A percentile compares a stretch with the other conserved stretches of the same genome.
Evolutionary conservation across 805 yeast species (phyloP).

Genomic region (Saturnispora mendoncae): DNA sequence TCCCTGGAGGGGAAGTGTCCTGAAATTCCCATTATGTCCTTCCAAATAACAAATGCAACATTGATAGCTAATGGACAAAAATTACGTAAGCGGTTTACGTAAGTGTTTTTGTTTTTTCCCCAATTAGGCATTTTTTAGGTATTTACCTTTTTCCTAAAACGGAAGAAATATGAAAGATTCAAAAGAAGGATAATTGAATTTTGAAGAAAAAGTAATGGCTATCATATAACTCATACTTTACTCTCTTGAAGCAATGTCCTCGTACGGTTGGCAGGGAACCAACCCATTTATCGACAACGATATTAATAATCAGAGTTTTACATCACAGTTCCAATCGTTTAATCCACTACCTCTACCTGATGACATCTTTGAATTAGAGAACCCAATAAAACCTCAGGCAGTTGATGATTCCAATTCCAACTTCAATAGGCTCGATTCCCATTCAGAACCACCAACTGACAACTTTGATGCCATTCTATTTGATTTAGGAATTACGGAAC

Average conservation of each 20-base stretch:
- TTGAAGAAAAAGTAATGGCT: neutral
- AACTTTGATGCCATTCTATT: constrained; percentile 26
- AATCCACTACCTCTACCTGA: constrained; percentile 41
- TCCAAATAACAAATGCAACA: neutral
- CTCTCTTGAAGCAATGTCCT: constrained; percentile 1
- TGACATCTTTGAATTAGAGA: constrained; percentile 40
- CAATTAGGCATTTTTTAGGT: constrained; percentile 8
- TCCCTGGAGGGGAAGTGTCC: neutral
- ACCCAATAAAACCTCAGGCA: constrained; percentile 11
- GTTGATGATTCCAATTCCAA: constrained; percentile 2
- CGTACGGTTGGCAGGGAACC: constrained; percentile 9
- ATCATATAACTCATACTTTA: neutral
- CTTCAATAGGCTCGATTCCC: neutral
- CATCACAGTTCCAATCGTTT: constrained; percentile 15
- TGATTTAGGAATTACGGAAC: constrained; percentile 26
- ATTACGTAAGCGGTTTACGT: constrained; percentile 8
- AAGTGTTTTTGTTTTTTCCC: constrained; percentile 6
- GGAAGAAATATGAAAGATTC: neutral
- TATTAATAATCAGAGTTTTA: constrained; percentile 6
- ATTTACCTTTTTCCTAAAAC: constrained; percentile 3
- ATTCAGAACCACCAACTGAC: constrained; percentile 8
- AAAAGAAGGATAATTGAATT: neutral
- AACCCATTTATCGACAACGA: constrained; percentile 9
- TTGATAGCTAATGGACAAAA: constrained; percentile 8
- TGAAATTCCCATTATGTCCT: neutral